Conservation (phyloP, 1,139 yeast species). For the Taphrina confusa region DNA sequence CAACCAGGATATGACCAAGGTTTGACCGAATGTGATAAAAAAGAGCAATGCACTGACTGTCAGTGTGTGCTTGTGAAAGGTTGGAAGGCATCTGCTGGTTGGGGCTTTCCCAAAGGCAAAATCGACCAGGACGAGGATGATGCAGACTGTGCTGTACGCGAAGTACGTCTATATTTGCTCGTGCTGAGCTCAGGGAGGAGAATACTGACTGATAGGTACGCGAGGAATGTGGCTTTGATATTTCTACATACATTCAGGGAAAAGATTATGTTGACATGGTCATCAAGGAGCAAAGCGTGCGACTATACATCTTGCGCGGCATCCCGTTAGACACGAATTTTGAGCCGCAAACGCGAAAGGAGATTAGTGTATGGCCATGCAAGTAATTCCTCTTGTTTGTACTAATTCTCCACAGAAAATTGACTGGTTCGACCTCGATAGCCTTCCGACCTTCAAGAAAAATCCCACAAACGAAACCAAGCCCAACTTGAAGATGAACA, state of each 20-base stretch:
- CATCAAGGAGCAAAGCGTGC: conserved; percentile 78
- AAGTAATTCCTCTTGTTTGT: too few species aligned
- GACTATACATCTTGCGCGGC: conserved; percentile 73
- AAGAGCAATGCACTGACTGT: not conserved
- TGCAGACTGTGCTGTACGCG: conserved; percentile 89
- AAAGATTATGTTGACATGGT: conserved; percentile 80
- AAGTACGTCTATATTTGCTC: conserved; percentile 48
- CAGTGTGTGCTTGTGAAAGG: conserved; percentile 71
- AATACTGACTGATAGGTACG: conserved; percentile 46
- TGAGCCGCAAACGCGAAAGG: conserved; percentile 81
- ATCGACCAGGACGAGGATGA: conserved; percentile 92
- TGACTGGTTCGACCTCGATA: conserved; percentile 62
- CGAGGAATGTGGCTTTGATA: conserved; percentile 95
- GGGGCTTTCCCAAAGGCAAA: conserved; percentile 98
- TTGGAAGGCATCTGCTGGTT: conserved; percentile 68
- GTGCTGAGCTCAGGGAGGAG: not conserved
- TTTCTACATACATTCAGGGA: conserved; percentile 64
- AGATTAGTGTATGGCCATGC: conserved; percentile 57
- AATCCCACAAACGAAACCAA: conserved; percentile 35
- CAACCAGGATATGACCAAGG: conserved; percentile 67
- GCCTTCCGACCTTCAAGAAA: conserved; percentile 49
- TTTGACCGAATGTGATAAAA: too few species aligned
- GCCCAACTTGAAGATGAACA: conserved; percentile 38
- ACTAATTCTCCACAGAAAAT: conserved; percentile 47
- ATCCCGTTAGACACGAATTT: conserved; percentile 77